These are phyloP conservation scores for Paracorniculantispora psalliotae DNA, from an alignment of 2,329 filamentous ascomycete genomes.

Conservation along the genomic window DNA sequence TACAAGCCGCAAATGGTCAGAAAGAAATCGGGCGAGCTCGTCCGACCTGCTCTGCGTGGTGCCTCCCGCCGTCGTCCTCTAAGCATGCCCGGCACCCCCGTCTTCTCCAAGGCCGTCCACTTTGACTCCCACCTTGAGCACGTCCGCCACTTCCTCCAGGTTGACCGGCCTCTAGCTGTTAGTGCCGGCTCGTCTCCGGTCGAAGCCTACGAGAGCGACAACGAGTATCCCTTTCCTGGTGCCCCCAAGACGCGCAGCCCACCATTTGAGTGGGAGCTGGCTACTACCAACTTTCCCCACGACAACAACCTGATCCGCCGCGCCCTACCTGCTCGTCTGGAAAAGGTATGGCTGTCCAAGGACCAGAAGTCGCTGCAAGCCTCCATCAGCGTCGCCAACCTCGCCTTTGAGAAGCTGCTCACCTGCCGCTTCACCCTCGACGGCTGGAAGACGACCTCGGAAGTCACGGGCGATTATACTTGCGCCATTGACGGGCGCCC, in stretches of 20 bases:
- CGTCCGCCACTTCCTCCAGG: slow-evolving; percentile 89
- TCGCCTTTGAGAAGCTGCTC: slow-evolving; percentile 84
- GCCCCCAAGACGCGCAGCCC: slow-evolving; percentile 43
- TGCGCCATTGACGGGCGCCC: slow-evolving; percentile 69
- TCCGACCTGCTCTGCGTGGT: slow-evolving; percentile 82
- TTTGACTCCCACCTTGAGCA: slow-evolving; percentile 97
- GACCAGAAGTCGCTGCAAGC: slow-evolving; percentile 87
- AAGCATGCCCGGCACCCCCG: slow-evolving; percentile 95
- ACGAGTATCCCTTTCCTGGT: slow-evolving; percentile 77
- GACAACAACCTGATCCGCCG: slow-evolving; percentile 53
- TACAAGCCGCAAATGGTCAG: slow-evolving; percentile 87
- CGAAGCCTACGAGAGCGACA: slow-evolving; percentile 80
- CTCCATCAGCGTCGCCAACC: slow-evolving; percentile 76
- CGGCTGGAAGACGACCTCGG: slow-evolving; percentile 98
- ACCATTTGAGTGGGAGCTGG: slow-evolving; percentile 81
- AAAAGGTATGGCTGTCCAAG: slow-evolving; percentile 78
- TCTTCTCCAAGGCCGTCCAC: slow-evolving; percentile 95
- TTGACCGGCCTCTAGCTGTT: slow-evolving; percentile 91
- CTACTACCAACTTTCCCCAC: slow-evolving; percentile 74
- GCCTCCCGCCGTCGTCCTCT: slow-evolving; percentile 77
- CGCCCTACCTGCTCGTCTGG: slow-evolving; percentile 67
- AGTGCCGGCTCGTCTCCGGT: slow-evolving; percentile 90
- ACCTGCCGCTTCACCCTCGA: slow-evolving; percentile 94
- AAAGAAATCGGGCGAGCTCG: slow-evolving; percentile 97
- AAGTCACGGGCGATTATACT: slow-evolving; percentile 83